Conservation (phyloP, 495 filamentous ascomycete genomes). For the Penicillium arizonense region DNA sequence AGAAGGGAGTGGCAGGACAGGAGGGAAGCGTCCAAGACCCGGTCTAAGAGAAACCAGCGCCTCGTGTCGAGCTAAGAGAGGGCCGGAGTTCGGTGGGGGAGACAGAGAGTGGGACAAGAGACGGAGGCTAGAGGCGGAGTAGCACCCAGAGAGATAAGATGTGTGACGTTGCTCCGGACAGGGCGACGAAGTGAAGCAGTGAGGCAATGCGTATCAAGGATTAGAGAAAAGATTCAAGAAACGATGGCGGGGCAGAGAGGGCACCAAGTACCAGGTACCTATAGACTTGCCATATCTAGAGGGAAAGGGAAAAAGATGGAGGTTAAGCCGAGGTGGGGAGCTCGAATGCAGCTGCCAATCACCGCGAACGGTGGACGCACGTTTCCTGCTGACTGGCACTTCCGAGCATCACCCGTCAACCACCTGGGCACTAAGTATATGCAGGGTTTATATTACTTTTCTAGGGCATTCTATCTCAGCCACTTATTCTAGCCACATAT, state of each 20-base stretch:
- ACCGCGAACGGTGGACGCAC: slow-evolving; percentile 19
- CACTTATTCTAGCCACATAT: too few relatives aligned
- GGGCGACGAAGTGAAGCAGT: background rate
- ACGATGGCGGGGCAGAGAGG: background rate
- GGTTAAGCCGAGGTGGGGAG: slow-evolving; percentile 19
- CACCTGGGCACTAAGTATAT: too few relatives aligned
- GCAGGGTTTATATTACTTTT: too few relatives aligned
- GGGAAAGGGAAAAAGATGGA: slow-evolving; percentile 12
- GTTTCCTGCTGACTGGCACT: slow-evolving; percentile 12
- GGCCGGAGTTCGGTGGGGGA: slow-evolving; percentile 20
- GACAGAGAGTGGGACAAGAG: slow-evolving; percentile 21
- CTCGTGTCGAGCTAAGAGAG: slow-evolving; percentile 17
- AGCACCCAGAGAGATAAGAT: slow-evolving; percentile 13
- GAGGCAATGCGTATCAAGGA: background rate
- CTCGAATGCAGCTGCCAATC: slow-evolving; percentile 21
- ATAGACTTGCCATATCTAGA: background rate
- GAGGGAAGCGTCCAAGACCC: background rate
- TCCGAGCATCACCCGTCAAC: background rate
- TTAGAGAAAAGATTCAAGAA: background rate
- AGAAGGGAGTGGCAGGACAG: slow-evolving; percentile 3
- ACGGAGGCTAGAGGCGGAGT: slow-evolving; percentile 2
- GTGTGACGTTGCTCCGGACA: slow-evolving; percentile 5
- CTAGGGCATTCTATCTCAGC: too few relatives aligned
- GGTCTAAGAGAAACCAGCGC: background rate
- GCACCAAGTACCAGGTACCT: background rate